Conservation (phyloP, 345 rosid species). For the Arabidopsis arenosa region DNA sequence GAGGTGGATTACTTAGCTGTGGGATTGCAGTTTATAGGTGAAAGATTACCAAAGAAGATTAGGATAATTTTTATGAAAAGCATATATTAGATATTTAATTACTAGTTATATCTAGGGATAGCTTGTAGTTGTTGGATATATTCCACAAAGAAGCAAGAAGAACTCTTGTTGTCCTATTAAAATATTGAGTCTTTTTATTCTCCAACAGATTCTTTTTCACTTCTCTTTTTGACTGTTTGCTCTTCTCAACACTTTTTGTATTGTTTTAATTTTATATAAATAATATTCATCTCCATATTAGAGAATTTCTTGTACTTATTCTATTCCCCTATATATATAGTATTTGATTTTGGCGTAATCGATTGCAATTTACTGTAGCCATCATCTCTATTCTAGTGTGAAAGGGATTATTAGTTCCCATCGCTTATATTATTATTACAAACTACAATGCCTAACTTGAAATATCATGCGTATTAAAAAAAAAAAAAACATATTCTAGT, state of each 20-base stretch:
- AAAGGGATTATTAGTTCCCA: slow-evolving; percentile 8
- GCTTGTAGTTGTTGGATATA: slow-evolving; percentile 44
- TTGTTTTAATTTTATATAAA: slow-evolving; percentile 8
- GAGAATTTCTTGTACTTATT: neutral
- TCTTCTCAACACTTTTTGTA: slow-evolving; percentile 21
- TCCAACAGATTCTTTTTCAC: slow-evolving; percentile 41
- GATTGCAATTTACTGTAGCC: slow-evolving; percentile 14
- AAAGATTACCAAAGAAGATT: slow-evolving; percentile 43
- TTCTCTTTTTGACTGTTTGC: slow-evolving; percentile 38
- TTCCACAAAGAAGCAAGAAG: slow-evolving; percentile 39
- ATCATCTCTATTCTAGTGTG: slow-evolving; percentile 20
- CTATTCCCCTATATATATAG: too few relatives aligned
- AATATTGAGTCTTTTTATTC: slow-evolving; percentile 34
- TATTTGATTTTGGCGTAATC: slow-evolving; percentile 10
- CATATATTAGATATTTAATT: slow-evolving; percentile 21
- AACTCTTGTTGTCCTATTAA: slow-evolving; percentile 20
- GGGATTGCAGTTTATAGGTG: slow-evolving; percentile 32
- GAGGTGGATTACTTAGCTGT: slow-evolving; percentile 37
- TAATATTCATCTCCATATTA: slow-evolving; percentile 14
- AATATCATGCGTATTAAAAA: neutral
- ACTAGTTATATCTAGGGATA: slow-evolving; percentile 3
- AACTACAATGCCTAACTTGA: slow-evolving; percentile 10
- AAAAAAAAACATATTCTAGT: too few relatives aligned
- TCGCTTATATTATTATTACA: slow-evolving; percentile 12
- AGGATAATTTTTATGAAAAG: slow-evolving; percentile 32